Evolutionary conservation across 208 protist genomes (phyloP).

Genomic region (Naegleria lovaniensis): DNA sequence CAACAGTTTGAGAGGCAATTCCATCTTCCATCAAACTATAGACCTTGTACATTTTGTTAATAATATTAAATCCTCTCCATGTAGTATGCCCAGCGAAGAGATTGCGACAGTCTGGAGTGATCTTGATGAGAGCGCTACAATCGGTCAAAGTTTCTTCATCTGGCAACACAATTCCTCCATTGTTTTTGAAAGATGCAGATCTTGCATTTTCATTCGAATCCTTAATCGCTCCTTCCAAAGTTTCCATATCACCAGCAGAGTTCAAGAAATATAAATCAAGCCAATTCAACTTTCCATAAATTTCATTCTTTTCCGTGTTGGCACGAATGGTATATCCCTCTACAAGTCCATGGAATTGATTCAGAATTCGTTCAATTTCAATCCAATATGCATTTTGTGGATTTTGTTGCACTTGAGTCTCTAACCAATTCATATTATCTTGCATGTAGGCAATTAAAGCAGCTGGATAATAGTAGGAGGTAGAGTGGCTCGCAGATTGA

Average conservation of each 20-base stretch:
- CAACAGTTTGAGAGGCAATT: neutral
- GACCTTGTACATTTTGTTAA: slow-evolving; percentile 22
- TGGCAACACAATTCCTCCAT: neutral
- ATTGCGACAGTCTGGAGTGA: neutral
- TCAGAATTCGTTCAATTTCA: slow-evolving; percentile 29
- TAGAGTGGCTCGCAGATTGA: too few relatives aligned
- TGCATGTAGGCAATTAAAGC: neutral
- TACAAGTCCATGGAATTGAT: slow-evolving; percentile 39
- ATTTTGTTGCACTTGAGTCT: neutral
- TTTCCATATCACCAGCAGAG: slow-evolving; percentile 22
- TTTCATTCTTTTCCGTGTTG: neutral
- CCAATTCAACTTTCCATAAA: neutral
- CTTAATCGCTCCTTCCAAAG: neutral
- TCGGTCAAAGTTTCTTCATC: neutral
- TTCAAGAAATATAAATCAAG: neutral
- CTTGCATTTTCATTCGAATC: neutral
- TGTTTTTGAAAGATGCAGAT: neutral
- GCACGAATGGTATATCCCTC: slow-evolving; percentile 12
- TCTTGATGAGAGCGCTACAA: slow-evolving; percentile 22
- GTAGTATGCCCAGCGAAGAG: slow-evolving; percentile 25
- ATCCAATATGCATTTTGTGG: slow-evolving; percentile 25
- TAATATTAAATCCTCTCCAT: slow-evolving; percentile 20
- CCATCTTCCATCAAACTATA: neutral
- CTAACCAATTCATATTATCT: neutral
- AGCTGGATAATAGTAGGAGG: neutral